phyloP scores from a whole-genome alignment of 2,329 filamentous ascomycete genomes.

The Apiospora arundinis region DNA sequence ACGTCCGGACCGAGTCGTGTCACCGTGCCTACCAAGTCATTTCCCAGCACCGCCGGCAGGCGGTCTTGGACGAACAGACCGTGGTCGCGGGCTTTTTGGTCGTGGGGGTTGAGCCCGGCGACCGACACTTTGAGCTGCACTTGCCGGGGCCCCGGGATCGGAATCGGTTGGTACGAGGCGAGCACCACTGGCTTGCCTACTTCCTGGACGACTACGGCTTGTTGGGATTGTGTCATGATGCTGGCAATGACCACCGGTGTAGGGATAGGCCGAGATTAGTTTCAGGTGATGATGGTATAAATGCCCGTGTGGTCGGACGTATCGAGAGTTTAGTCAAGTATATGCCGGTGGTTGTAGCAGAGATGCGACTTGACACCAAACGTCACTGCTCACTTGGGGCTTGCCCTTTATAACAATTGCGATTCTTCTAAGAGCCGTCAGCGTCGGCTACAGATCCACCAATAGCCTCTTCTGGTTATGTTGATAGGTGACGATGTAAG shows the following conservation, averaged over 20 bases:
- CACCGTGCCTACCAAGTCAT: conserved; percentile 44
- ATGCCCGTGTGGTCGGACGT: too few species aligned
- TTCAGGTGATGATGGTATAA: too few species aligned
- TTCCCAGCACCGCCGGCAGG: conserved; percentile 42
- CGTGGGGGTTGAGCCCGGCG: conserved; percentile 42
- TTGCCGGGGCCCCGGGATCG: conserved; percentile 39
- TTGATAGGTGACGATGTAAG: too few species aligned
- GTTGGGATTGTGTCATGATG: conserved; percentile 30
- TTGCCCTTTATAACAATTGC: too few species aligned
- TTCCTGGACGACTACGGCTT: conserved; percentile 34
- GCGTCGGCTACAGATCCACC: too few species aligned
- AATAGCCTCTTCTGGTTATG: too few species aligned
- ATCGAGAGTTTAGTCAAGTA: too few species aligned
- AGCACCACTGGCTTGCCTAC: conserved; percentile 35
- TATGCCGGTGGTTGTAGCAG: too few species aligned
- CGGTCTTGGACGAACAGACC: conserved; percentile 43
- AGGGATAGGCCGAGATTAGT: background rate
- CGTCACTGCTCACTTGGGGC: too few species aligned
- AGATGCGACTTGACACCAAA: too few species aligned
- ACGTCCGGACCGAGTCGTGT: conserved; percentile 36
- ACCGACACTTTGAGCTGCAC: conserved; percentile 46
- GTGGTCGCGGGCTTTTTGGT: conserved; percentile 45
- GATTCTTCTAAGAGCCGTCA: too few species aligned
- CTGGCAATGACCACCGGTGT: background rate
- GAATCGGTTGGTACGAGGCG: conserved; percentile 34